These are phyloP conservation scores for Coemansia sp. DNA, from an alignment of 192 early-diverging fungal genomes.

Conservation along the genomic window DNA sequence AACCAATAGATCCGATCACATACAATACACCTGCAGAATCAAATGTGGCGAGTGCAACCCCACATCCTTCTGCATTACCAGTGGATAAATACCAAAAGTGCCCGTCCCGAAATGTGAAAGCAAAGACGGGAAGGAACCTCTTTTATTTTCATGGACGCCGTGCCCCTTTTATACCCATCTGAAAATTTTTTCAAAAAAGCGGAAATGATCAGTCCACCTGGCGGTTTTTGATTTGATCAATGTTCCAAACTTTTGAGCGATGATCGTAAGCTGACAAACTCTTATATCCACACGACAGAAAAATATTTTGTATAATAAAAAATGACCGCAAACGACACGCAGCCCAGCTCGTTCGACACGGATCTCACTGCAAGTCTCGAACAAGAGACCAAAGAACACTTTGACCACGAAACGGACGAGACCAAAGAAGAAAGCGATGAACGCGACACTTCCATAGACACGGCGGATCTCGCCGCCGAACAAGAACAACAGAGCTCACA, in stretches of 20 bases:
- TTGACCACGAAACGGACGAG: slow-evolving; percentile 77
- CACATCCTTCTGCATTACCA: neutral
- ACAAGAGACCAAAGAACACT: slow-evolving; percentile 47
- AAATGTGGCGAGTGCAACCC: neutral
- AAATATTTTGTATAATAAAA: neutral
- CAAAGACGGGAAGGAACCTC: slow-evolving; percentile 51
- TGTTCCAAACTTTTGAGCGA: too few relatives aligned
- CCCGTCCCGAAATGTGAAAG: slow-evolving; percentile 37
- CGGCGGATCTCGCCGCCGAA: slow-evolving; percentile 23
- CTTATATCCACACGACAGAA: neutral
- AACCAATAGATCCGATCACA: neutral
- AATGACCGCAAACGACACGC: slow-evolving; percentile 9
- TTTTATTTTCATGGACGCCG: neutral
- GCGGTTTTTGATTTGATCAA: neutral
- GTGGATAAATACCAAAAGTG: slow-evolving; percentile 27
- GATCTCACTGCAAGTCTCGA: slow-evolving; percentile 16
- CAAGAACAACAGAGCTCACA: slow-evolving; percentile 23
- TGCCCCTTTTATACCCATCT: slow-evolving; percentile 32
- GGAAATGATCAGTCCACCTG: neutral
- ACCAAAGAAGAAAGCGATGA: slow-evolving; percentile 83
- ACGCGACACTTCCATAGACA: slow-evolving; percentile 9
- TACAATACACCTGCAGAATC: slow-evolving; percentile 2
- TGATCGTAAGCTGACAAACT: too few relatives aligned
- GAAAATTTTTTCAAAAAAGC: slow-evolving; percentile 3
- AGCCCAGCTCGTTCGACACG: slow-evolving; percentile 23